A percentile compares a stretch with the other conserved stretches of the same genome.
Conservation (phyloP, 768 basidiomycete species). For the Nidularia sp. region DNA sequence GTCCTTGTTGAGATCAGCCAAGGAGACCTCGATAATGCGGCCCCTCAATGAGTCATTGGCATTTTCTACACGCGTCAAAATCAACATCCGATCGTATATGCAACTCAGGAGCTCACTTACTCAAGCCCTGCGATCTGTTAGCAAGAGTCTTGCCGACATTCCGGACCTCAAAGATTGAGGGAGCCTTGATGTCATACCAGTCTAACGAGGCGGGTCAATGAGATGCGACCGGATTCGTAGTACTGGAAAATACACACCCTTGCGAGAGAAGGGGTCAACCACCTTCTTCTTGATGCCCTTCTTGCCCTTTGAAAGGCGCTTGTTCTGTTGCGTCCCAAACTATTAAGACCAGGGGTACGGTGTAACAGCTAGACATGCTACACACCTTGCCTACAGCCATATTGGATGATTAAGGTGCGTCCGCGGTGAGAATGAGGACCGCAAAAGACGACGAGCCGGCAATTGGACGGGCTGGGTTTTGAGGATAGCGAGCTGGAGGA, state of each 20-base stretch:
- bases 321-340: constrained; percentile 60
- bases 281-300: constrained; percentile 99
- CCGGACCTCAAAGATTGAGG: constrained; percentile 93
- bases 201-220: constrained; percentile 41
- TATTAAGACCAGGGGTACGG: constrained; percentile 2
- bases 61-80: constrained; percentile 61
- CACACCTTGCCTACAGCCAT: constrained; percentile 91
- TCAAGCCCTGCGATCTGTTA: constrained; percentile 97
- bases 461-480: constrained; percentile 49
- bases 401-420: constrained; percentile 32
- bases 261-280: constrained; percentile 99
- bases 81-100: not conserved
- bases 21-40: constrained; percentile 92
- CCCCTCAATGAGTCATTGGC: constrained; percentile 98
- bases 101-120: constrained; percentile 47
- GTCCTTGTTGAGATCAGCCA: constrained; percentile 98
- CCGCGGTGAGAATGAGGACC: constrained; percentile 22
- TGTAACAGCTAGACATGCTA: constrained; percentile 4
- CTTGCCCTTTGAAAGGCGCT: constrained; percentile 96
- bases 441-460: constrained; percentile 36
- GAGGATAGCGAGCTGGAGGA: constrained; percentile 10
- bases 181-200: constrained; percentile 99
- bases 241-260: constrained; percentile 54
- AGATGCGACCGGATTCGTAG: constrained; percentile 3
- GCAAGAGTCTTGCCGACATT: constrained; percentile 98